Conservation (phyloP, 176 grass and related monocot species). For the Aegilops umbellulata region DNA sequence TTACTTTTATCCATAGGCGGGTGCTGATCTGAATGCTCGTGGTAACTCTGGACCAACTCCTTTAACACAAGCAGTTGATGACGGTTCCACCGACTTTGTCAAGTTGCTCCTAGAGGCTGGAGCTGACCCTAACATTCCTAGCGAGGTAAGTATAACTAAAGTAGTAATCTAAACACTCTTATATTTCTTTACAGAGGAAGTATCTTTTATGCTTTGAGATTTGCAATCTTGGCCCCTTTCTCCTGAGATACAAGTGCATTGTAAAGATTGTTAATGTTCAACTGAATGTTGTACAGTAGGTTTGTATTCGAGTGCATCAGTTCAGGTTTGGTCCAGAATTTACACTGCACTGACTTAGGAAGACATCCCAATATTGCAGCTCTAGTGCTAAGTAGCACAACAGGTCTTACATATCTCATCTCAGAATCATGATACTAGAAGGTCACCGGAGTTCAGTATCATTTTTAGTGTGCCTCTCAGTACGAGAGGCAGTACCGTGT, state of each 20-base stretch:
- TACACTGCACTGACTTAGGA: no score
- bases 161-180: no score
- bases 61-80: slow-evolving; percentile 16
- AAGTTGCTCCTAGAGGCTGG: slow-evolving; percentile 42
- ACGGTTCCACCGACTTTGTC: slow-evolving; percentile 31
- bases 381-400: neutral
- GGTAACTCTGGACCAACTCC: neutral
- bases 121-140: slow-evolving; percentile 42
- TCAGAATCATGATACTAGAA: neutral
- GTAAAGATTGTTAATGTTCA: neutral
- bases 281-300: neutral
- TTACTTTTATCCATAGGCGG: slow-evolving; percentile 33
- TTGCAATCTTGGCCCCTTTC: neutral
- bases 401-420: neutral
- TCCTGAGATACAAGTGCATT: neutral
- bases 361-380: neutral
- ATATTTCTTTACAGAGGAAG: no score
- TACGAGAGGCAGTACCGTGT: neutral
- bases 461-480: neutral
- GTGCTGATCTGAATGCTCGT: slow-evolving; percentile 44
- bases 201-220: neutral
- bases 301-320: neutral
- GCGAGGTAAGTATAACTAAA: neutral
- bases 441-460: neutral
- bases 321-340: neutral